Base-by-base conservation (phyloP, 306 rosid species). In the Pueraria montana region DNA sequence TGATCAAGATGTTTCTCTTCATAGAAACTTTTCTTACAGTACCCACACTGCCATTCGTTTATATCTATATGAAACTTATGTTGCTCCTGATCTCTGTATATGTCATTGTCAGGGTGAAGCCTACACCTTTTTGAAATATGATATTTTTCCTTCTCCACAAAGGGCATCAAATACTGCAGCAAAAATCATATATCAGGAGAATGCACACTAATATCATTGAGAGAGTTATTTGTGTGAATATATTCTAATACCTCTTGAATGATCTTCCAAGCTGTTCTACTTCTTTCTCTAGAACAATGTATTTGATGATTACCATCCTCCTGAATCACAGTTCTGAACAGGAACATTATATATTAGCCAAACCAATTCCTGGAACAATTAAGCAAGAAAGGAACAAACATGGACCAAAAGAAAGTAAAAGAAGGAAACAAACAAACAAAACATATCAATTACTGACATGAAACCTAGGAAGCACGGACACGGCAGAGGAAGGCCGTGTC, bases 1-100 rank as follows among this genome's bases (percentile, higher is more conserved):
- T 68, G 90, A 84, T 93, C 97, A 9, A 93, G 92, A 87, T 88
- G 72, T 64, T 86, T 93, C 82, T 93, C 89, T 70, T 82, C 83
- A 12, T 87, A 87, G 80, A 89, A 89, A 73, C 53, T 59, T 82
- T 89, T 89, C 80, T 85, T 89, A 81, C 92, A 89, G 80, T 71
- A 89, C 5, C 88, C 87, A 61, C 92, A 89, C 59, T 85, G 79
- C 92, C 92, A 89, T 26, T 89, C 92, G 81, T 82, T 84, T 77
- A 87, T 61, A 77, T 87, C 90, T 16, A 24, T 46, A 67, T 84
- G 90, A 74, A 46, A 81, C 81, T 87, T 89, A 64, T 89, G 90
- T 8, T 82, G 82, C 72, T 89, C 92, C 80, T 89, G 92, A 66
- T 89, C 92, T 84, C 92, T 87, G 72, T 79, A 89, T 23, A 89